Conservation (phyloP, 2,329 filamentous ascomycete genomes). For the Magnaporthiopsis rhizophila region DNA sequence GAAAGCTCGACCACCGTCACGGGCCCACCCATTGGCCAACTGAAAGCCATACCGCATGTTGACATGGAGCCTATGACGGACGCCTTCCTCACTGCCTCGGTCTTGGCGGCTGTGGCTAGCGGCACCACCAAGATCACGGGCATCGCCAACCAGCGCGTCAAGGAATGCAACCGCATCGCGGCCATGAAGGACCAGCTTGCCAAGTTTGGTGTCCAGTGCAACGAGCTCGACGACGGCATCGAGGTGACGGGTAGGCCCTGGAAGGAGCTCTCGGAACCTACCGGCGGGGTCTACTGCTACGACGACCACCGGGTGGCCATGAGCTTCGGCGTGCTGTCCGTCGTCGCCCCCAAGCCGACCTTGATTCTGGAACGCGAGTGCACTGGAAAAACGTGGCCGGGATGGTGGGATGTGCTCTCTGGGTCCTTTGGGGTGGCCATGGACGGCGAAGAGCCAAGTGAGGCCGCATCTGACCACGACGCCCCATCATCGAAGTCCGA, state of each 20-base stretch:
- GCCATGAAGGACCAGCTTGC: conserved; percentile 93
- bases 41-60: conserved; percentile 71
- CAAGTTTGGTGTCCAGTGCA: conserved; percentile 83
- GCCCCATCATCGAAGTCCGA: conserved; percentile 24
- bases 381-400: conserved; percentile 95
- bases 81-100: conserved; percentile 90
- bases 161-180: conserved; percentile 93
- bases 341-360: conserved; percentile 62
- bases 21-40: conserved; percentile 65
- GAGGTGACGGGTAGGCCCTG: conserved; percentile 52
- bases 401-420: conserved; percentile 90
- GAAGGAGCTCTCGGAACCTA: conserved; percentile 42
- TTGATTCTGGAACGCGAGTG: conserved; percentile 86
- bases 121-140: conserved; percentile 82
- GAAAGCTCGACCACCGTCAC: conserved; percentile 84
- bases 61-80: conserved; percentile 99
- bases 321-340: conserved; percentile 88
- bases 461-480: conserved; percentile 18
- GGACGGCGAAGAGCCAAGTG: conserved; percentile 58
- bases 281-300: conserved; percentile 77
- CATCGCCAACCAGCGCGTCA: conserved; percentile 95
- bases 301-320: conserved; percentile 97
- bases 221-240: conserved; percentile 92
- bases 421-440: conserved; percentile 69
- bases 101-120: conserved; percentile 80